A percentile compares a stretch with the other conserved stretches of the same genome.
Evolutionary conservation across 2,329 filamentous ascomycete genomes (phyloP).

Genomic region (Corniculantispora saksenae): DNA sequence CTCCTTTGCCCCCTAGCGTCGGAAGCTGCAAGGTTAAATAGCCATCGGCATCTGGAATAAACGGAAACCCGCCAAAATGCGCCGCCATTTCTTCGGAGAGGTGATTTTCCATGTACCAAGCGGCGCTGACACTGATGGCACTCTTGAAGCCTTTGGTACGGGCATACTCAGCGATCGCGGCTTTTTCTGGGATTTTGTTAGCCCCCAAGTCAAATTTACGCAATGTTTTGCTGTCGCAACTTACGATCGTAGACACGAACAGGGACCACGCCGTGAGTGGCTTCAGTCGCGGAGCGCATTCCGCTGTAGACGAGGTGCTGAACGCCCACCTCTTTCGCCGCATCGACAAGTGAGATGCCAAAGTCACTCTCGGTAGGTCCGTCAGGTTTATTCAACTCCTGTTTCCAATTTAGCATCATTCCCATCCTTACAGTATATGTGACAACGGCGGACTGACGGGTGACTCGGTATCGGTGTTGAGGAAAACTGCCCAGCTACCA

Average conservation of each 20-base stretch:
- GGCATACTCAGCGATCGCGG: constrained; percentile 40
- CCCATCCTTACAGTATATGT: background rate
- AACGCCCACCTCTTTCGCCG: constrained; percentile 35
- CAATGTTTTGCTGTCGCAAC: background rate
- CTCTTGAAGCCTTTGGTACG: constrained; percentile 35
- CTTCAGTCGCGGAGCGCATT: constrained; percentile 32
- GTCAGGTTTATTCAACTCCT: constrained; percentile 29
- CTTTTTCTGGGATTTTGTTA: constrained; percentile 34
- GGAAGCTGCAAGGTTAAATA: constrained; percentile 38
- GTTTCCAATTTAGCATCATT: background rate
- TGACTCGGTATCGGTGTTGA: constrained; percentile 36
- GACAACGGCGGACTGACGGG: constrained; percentile 23
- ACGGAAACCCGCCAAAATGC: constrained; percentile 44
- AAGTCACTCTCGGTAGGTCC: constrained; percentile 37
- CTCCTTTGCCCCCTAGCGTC: constrained; percentile 38
- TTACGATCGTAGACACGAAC: constrained; percentile 38
- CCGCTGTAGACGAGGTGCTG: constrained; percentile 40
- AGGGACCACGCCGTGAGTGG: constrained; percentile 34
- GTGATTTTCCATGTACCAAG: constrained; percentile 47
- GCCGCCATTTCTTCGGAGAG: constrained; percentile 34
- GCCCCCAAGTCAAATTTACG: background rate
- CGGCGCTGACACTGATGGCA: constrained; percentile 37
- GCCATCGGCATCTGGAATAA: constrained; percentile 35
- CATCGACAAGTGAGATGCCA: constrained; percentile 36
- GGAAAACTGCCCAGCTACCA: constrained; percentile 36